phyloP scores from a whole-genome alignment of 2,329 filamentous ascomycete species.

The Fusarium globosum region DNA sequence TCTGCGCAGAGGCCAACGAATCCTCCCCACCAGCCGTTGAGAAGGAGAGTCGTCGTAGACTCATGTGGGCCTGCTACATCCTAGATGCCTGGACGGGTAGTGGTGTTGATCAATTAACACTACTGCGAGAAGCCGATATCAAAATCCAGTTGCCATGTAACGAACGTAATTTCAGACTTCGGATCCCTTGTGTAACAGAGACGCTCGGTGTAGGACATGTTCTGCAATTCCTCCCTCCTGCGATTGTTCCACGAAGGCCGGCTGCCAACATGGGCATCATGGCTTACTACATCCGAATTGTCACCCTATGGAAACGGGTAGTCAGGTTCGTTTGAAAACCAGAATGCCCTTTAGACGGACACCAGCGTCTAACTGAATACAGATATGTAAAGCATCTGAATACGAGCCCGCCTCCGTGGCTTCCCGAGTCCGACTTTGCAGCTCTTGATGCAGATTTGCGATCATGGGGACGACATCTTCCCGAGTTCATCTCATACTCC shows the following conservation, averaged over 20 bases:
- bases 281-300: conserved; percentile 57
- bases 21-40: conserved; percentile 50
- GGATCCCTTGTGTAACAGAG: conserved; percentile 54
- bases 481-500: conserved; percentile 57
- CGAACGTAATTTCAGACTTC: conserved; percentile 55
- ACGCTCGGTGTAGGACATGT: conserved; percentile 55
- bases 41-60: conserved; percentile 52
- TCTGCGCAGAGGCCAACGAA: conserved; percentile 50
- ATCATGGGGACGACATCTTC: conserved; percentile 55
- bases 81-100: conserved; percentile 55
- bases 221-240: conserved; percentile 53
- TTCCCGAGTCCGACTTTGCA: conserved; percentile 56
- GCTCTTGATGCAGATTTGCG: conserved; percentile 54
- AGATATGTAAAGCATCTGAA: conserved; percentile 57
- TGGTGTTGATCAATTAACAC: conserved; percentile 53
- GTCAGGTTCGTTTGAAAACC: conserved; percentile 47
- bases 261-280: conserved; percentile 58
- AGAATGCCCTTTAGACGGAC: neutral
- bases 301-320: conserved; percentile 55
- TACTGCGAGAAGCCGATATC: conserved; percentile 54
- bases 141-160: conserved; percentile 56
- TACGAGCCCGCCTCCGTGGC: conserved; percentile 54
- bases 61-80: conserved; percentile 58
- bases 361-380: conserved; percentile 14
- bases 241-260: conserved; percentile 53